Base-by-base conservation (phyloP, 768 basidiomycete species). In the Kondoa malvinella region DNA sequence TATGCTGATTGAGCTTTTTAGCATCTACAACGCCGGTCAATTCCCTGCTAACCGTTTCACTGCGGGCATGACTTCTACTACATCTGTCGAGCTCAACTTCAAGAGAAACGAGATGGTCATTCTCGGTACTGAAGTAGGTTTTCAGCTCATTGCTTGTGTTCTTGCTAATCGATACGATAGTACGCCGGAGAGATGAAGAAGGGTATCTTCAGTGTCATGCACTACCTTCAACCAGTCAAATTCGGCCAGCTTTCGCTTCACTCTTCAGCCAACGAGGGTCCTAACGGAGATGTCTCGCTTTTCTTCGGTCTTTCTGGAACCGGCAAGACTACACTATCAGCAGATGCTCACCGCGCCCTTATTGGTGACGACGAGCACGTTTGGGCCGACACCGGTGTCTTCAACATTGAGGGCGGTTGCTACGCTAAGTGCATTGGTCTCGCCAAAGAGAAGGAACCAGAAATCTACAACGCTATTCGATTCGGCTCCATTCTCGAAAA, bases 101-200 rank as follows among this genome's bases (percentile, higher is more conserved):
- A 95, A 95, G 82, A 89, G 95, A 56, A 95, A 92, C 91, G 95
- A 99, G 79, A 99, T 99, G 95, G 94, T 99, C 75, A 97, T 99
- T 76, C 89, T 99, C 73, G 94, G 80, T 16, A 77, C 76, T 59
- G 75, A 72, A 64, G 58, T 65, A 65, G 62, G 17, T 14, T 4
- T 4, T 59, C 12, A 25, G 4, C 4, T 59, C 58, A 4, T 59
- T 25, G 89, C 66, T 94, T 50, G 40, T 8, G 21, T 8, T 50
- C 21, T 8, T 50, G 21, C 21, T 50, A 21, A 50, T 21, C 40
- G 40, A 50, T 50, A 25, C 25, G 91, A 30, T 92, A 96, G 77
- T 74, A 74, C 70, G 74, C 74, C 29, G 74, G 74, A 34, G 74
- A 99, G 81, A 99, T 99, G 95, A 99, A 99, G 82, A 99, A 99